phyloP scores from a whole-genome alignment of 768 basidiomycete genomes.

The Tulasnella sp. region DNA sequence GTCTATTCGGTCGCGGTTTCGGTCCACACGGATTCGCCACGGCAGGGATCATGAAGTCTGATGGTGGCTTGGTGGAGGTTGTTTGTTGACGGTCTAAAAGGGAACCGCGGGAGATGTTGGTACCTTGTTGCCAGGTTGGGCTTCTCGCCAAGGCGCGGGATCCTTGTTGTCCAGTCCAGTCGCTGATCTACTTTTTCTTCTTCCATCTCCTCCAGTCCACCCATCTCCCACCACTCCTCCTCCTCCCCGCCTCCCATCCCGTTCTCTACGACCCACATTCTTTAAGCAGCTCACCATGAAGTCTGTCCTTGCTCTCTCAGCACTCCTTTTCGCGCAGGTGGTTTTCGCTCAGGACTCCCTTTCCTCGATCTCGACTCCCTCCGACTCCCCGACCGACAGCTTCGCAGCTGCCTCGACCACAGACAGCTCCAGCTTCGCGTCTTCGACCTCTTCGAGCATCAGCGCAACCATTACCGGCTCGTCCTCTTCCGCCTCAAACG shows the following conservation, averaged over 20 bases:
- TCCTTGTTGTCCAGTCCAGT: background rate
- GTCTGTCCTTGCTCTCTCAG: conserved; percentile 15
- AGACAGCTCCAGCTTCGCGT: background rate
- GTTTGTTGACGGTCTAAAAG: background rate
- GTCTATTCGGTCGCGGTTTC: background rate
- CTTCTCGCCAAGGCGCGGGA: background rate
- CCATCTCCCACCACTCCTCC: background rate
- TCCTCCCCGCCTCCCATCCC: conserved; percentile 1
- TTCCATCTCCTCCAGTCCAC: background rate
- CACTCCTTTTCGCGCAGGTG: conserved; percentile 9
- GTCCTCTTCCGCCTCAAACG: background rate
- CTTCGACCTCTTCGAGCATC: background rate
- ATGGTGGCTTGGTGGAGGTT: background rate
- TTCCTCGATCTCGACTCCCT: background rate
- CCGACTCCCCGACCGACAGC: background rate
- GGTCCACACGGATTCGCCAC: background rate
- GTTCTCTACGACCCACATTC: conserved; percentile 5
- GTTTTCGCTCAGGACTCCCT: conserved; percentile 5
- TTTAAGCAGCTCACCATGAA: conserved; percentile 24
- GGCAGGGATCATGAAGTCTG: background rate
- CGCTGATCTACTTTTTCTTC: background rate
- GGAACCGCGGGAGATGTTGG: background rate
- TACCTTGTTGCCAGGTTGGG: background rate
- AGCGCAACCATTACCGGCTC: background rate
- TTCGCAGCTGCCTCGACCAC: background rate